Conservation (phyloP, 2,329 filamentous ascomycete genomes). For the Pseudogymnoascus sp. region DNA sequence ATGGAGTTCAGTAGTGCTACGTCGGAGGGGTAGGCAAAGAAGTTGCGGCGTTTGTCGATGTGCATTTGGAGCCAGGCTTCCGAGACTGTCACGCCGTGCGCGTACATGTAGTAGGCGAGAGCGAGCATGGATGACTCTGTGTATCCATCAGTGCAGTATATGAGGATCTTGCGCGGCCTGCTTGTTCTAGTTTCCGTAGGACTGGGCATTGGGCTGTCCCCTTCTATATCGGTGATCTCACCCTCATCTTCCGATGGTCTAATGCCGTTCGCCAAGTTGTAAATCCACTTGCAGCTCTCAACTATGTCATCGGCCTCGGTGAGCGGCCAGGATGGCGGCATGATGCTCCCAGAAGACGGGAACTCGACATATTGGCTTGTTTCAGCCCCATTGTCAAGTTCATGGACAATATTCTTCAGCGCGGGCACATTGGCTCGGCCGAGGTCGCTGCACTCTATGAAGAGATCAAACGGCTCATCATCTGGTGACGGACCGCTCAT, state of each 20-base stretch:
- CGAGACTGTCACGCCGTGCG: constrained; percentile 69
- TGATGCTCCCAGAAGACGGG: constrained; percentile 86
- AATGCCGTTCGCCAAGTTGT: constrained; percentile 66
- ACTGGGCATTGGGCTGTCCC: constrained; percentile 45
- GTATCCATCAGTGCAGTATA: constrained; percentile 93
- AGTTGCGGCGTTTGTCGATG: constrained; percentile 72
- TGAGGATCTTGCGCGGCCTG: constrained; percentile 57
- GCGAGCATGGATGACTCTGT: constrained; percentile 86
- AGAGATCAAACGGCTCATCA: constrained; percentile 62
- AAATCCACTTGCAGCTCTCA: constrained; percentile 84
- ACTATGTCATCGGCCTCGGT: constrained; percentile 75
- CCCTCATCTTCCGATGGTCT: constrained; percentile 14
- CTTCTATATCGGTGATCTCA: constrained; percentile 35
- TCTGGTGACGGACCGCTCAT: constrained; percentile 39
- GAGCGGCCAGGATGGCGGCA: constrained; percentile 75
- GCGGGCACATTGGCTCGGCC: constrained; percentile 65
- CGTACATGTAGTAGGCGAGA: constrained; percentile 89
- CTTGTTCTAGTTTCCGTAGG: constrained; percentile 19
- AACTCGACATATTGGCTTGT: constrained; percentile 57
- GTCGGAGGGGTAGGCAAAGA: constrained; percentile 91
- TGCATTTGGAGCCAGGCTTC: constrained; percentile 85
- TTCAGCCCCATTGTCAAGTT: constrained; percentile 34
- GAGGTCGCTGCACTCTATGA: constrained; percentile 83
- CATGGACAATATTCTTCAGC: constrained; percentile 54
- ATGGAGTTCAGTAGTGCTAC: constrained; percentile 73